Evolutionary conservation across 2,329 filamentous ascomycete species (phyloP).

Genomic region (Cytospora paraplurivora): DNA sequence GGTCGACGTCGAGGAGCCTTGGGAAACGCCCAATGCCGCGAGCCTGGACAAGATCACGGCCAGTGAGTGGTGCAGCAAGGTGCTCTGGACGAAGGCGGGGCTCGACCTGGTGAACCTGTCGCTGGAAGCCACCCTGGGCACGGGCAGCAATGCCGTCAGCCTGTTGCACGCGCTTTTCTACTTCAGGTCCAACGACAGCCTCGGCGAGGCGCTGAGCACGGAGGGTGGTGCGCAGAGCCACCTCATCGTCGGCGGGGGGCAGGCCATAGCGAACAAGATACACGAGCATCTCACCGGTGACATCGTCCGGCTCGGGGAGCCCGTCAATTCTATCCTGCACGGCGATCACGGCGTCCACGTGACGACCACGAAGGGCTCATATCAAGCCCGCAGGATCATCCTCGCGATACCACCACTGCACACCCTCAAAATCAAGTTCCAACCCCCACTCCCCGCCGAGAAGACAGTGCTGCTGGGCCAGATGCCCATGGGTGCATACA

Average conservation of each 20-base stretch:
- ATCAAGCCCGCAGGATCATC: constrained; percentile 19
- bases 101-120: constrained; percentile 21
- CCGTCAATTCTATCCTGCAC: constrained; percentile 13
- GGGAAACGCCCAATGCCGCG: constrained; percentile 24
- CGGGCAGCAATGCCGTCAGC: constrained; percentile 19
- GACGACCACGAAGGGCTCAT: constrained; percentile 11
- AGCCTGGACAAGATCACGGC: constrained; percentile 23
- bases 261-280: constrained; percentile 28
- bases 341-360: constrained; percentile 22
- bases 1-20: constrained; percentile 25
- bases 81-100: constrained; percentile 17
- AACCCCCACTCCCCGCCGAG: constrained; percentile 26
- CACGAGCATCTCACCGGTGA: constrained; percentile 16
- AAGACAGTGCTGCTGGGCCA: constrained; percentile 23
- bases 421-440: constrained; percentile 25
- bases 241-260: constrained; percentile 25
- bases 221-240: constrained; percentile 26
- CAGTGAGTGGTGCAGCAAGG: constrained; percentile 20
- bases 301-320: constrained; percentile 23
- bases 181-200: constrained; percentile 20
- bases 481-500: constrained; percentile 27
- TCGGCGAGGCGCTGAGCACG: constrained; percentile 14
- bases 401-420: constrained; percentile 25
- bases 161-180: constrained; percentile 23
- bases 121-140: constrained; percentile 19